A percentile compares a stretch with the other conserved stretches of the same genome.
These are phyloP conservation scores for Scheffersomyces coipomensis DNA, from an alignment of 805 yeast genomes.

Conservation along the genomic window DNA sequence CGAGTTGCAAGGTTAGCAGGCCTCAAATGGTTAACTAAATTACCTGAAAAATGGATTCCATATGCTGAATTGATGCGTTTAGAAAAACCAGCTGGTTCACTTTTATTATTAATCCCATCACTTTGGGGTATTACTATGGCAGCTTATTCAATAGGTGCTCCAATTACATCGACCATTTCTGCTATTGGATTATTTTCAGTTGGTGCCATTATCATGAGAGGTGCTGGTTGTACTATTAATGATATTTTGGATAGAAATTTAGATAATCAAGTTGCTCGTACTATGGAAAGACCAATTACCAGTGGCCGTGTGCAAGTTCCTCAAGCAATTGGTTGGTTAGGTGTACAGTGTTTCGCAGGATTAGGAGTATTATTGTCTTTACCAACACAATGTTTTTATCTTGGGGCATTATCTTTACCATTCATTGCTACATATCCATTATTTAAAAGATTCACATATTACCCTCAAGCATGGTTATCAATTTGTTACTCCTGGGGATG, in stretches of 20 bases:
- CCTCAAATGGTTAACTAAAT: slow-evolving; percentile 48
- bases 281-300: slow-evolving; percentile 90
- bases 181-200: slow-evolving; percentile 71
- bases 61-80: slow-evolving; percentile 89
- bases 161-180: slow-evolving; percentile 57
- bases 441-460: slow-evolving; percentile 91
- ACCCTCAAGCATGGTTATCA: slow-evolving; percentile 84
- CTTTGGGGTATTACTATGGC: slow-evolving; percentile 94
- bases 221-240: slow-evolving; percentile 96
- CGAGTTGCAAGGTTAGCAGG: slow-evolving; percentile 46
- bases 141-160: slow-evolving; percentile 69
- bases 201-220: slow-evolving; percentile 91
- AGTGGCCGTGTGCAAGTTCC: slow-evolving; percentile 72
- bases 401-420: slow-evolving; percentile 79
- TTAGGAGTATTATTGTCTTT: slow-evolving; percentile 66
- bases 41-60: slow-evolving; percentile 79
- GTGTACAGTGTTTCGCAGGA: slow-evolving; percentile 73
- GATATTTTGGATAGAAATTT: slow-evolving; percentile 82
- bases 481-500: slow-evolving; percentile 95
- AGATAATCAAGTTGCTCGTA: slow-evolving; percentile 83
- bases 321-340: slow-evolving; percentile 70
- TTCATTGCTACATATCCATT: slow-evolving; percentile 86
- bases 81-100: slow-evolving; percentile 96
- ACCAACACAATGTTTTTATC: slow-evolving; percentile 76
- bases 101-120: slow-evolving; percentile 78